A percentile compares a stretch with the other conserved stretches of the same genome.
phyloP scores from a whole-genome alignment of 352 stramenopile genomes.

The Phytophthora ohioensis region DNA sequence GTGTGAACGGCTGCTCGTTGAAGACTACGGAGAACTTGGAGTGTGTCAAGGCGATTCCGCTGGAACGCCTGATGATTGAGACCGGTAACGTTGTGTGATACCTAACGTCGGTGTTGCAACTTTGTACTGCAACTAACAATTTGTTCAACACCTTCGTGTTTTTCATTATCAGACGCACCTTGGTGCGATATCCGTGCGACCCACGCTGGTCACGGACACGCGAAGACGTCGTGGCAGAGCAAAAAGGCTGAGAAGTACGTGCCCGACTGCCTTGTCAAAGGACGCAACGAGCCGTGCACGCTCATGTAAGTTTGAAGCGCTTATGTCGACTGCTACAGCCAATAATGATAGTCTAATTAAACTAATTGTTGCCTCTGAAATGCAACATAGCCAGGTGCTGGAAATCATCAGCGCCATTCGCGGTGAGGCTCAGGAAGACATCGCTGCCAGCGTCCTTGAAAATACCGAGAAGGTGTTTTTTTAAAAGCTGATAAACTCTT shows the following conservation, averaged over 20 bases:
- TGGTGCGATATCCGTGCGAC: slow-evolving; percentile 97
- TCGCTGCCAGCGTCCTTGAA: slow-evolving; percentile 58
- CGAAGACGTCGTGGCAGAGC: slow-evolving; percentile 90
- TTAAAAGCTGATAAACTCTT: slow-evolving; percentile 10
- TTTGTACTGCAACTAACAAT: background rate
- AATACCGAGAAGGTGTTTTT: slow-evolving; percentile 85
- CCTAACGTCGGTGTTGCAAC: background rate
- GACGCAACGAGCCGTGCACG: slow-evolving; percentile 95
- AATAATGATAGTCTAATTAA: no score
- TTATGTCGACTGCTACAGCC: background rate
- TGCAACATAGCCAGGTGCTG: slow-evolving; percentile 73
- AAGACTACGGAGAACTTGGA: slow-evolving; percentile 96
- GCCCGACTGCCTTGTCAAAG: slow-evolving; percentile 91
- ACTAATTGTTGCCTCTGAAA: slow-evolving; percentile 4
- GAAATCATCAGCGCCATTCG: slow-evolving; percentile 81
- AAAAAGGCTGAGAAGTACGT: slow-evolving; percentile 96
- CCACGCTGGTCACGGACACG: slow-evolving; percentile 90
- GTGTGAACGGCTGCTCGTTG: slow-evolving; percentile 97
- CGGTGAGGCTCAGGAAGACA: slow-evolving; percentile 52
- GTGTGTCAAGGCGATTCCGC: slow-evolving; percentile 92
- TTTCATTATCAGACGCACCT: slow-evolving; percentile 90
- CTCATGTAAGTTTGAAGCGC: slow-evolving; percentile 89
- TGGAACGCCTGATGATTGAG: slow-evolving; percentile 94
- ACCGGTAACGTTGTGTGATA: slow-evolving; percentile 65
- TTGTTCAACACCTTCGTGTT: background rate